Percentiles rank a stretch among this genome's conserved stretches.
Evolutionary conservation across 495 filamentous ascomycete genomes (phyloP).

Genomic region (Penicillium coffeae): DNA sequence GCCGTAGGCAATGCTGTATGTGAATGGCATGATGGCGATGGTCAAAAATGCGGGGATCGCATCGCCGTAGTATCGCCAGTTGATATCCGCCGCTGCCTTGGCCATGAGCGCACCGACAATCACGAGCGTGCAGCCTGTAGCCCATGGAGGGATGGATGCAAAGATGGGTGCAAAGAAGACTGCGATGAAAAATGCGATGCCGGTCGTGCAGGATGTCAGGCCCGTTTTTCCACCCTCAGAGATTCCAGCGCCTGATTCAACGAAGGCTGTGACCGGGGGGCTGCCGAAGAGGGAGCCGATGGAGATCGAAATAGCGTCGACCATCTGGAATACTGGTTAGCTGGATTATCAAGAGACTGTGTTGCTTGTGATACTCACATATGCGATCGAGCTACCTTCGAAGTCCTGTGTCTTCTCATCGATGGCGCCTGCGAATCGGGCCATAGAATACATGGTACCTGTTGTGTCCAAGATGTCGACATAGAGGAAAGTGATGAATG

Average conservation of each 20-base stretch:
- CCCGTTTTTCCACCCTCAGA: constrained; percentile 79
- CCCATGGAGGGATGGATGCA: constrained; percentile 79
- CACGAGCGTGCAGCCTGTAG: constrained; percentile 76
- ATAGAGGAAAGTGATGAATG: constrained; percentile 76
- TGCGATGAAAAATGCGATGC: constrained; percentile 77
- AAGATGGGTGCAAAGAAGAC: constrained; percentile 87
- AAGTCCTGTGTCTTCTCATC: constrained; percentile 73
- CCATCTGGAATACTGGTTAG: constrained; percentile 37
- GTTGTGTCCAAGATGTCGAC: constrained; percentile 79
- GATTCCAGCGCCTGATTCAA: constrained; percentile 81
- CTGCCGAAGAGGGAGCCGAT: constrained; percentile 72
- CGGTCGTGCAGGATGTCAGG: constrained; percentile 72
- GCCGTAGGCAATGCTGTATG: constrained; percentile 75
- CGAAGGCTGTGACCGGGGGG: constrained; percentile 76
- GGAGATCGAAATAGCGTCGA: constrained; percentile 72
- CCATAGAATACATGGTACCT: constrained; percentile 80
- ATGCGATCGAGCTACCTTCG: constrained; percentile 71
- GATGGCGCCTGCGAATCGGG: constrained; percentile 68
- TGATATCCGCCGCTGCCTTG: constrained; percentile 68
- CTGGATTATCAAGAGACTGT: background rate
- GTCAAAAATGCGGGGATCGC: constrained; percentile 76
- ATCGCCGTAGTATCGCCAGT: constrained; percentile 78
- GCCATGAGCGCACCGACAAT: constrained; percentile 82
- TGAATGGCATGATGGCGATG: constrained; percentile 82
- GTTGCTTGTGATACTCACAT: constrained; percentile 33